phyloP scores from a whole-genome alignment of 2,329 filamentous ascomycete species.

The Epicoccum nigrum region DNA sequence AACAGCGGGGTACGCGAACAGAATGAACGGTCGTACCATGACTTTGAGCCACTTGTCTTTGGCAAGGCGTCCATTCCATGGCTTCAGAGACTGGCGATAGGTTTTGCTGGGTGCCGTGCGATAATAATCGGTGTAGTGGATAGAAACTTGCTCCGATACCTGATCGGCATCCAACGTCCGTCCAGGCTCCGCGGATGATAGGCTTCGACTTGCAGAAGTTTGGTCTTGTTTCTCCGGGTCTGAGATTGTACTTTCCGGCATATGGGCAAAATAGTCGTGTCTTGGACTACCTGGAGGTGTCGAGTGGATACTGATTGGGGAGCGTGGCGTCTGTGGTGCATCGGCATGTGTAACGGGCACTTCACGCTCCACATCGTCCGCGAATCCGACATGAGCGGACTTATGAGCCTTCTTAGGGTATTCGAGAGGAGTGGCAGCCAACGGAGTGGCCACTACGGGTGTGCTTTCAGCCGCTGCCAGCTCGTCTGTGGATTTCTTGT shows the following conservation, averaged over 20 bases:
- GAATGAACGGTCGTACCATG: constrained; percentile 78
- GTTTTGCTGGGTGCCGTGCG: constrained; percentile 71
- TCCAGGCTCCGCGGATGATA: constrained; percentile 11
- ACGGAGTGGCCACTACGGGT: constrained; percentile 5
- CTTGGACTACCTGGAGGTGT: constrained; percentile 11
- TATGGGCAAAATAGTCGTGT: constrained; percentile 23
- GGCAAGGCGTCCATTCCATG: constrained; percentile 76
- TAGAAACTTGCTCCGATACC: constrained; percentile 34
- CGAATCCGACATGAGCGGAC: constrained; percentile 60
- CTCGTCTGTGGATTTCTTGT: constrained; percentile 25
- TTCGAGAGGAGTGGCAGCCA: constrained; percentile 5
- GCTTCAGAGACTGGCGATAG: constrained; percentile 74
- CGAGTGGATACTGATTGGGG: constrained; percentile 24
- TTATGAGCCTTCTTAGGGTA: constrained; percentile 18
- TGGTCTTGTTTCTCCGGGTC: constrained; percentile 32
- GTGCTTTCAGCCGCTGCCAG: constrained; percentile 6
- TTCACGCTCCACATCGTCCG: constrained; percentile 39
- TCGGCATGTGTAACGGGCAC: constrained; percentile 1
- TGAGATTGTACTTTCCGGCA: not conserved
- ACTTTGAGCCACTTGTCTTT: constrained; percentile 81
- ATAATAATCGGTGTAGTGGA: constrained; percentile 72
- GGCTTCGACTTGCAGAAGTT: constrained; percentile 15
- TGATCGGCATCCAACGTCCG: constrained; percentile 24
- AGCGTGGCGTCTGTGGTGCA: constrained; percentile 17
- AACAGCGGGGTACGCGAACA: constrained; percentile 86